These are phyloP conservation scores for Juglanconis sp. DNA, from an alignment of 2,329 filamentous ascomycete genomes.

Conservation along the genomic window DNA sequence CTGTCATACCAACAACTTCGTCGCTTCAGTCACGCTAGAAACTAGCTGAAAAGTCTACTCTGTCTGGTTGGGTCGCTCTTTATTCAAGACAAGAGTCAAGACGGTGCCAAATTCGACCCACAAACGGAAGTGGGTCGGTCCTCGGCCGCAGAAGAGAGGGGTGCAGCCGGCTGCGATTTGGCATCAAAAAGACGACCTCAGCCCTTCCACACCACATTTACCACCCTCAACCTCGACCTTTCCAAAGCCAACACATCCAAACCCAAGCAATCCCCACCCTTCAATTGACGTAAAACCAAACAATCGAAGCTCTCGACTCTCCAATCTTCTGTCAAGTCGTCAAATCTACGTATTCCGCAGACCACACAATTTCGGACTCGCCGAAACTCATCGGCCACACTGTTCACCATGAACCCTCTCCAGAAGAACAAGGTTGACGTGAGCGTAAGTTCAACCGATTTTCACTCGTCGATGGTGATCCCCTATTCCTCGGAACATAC, in stretches of 20 bases:
- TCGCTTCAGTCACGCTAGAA: too few species aligned
- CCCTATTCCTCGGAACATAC: too few species aligned
- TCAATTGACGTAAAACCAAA: neutral
- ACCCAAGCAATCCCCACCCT: neutral
- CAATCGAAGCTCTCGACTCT: neutral
- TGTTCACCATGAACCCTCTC: slow-evolving; percentile 78
- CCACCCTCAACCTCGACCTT: neutral
- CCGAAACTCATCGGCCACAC: neutral
- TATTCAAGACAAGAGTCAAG: too few species aligned
- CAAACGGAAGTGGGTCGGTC: neutral
- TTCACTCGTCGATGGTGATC: slow-evolving; percentile 12
- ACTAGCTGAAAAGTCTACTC: too few species aligned
- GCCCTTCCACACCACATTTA: neutral
- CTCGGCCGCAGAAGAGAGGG: neutral
- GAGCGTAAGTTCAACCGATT: slow-evolving; percentile 62
- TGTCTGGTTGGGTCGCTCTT: too few species aligned
- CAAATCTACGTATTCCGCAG: neutral
- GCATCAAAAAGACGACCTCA: slow-evolving; percentile 5
- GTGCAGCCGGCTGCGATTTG: neutral
- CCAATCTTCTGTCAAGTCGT: neutral
- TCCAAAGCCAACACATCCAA: neutral
- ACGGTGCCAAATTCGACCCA: neutral
- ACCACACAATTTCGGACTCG: neutral
- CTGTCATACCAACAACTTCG: too few species aligned
- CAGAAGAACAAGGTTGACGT: slow-evolving; percentile 99